These are phyloP conservation scores for Stemphylium lycopersici DNA, from an alignment of 2,329 filamentous ascomycete genomes.

Conservation along the genomic window DNA sequence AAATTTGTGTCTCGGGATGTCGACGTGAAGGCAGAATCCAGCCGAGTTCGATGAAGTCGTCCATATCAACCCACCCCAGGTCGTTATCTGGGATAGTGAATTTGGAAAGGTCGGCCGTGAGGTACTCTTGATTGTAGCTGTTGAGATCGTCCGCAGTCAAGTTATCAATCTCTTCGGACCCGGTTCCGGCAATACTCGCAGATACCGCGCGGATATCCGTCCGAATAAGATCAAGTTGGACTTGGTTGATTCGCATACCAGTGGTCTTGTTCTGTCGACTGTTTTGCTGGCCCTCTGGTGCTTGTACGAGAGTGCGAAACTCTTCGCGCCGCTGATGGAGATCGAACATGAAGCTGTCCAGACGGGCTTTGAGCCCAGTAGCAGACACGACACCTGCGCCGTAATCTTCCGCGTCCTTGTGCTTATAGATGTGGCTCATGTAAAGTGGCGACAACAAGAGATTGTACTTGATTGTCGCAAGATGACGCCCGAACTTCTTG, in stretches of 20 bases:
- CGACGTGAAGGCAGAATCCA: constrained; percentile 91
- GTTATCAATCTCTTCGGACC: constrained; percentile 73
- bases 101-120: constrained; percentile 70
- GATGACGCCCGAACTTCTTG: constrained; percentile 96
- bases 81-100: constrained; percentile 97
- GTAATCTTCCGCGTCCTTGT: constrained; percentile 92
- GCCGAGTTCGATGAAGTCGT: constrained; percentile 97
- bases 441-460: constrained; percentile 90
- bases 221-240: constrained; percentile 87
- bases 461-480: constrained; percentile 99
- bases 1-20: constrained; percentile 90
- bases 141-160: constrained; percentile 68
- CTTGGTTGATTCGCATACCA: constrained; percentile 94
- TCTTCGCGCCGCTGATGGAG: constrained; percentile 93
- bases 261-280: constrained; percentile 82
- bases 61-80: constrained; percentile 98
- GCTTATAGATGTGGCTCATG: constrained; percentile 96
- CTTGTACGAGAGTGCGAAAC: constrained; percentile 81
- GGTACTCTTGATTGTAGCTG: constrained; percentile 59
- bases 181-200: constrained; percentile 83
- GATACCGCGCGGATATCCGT: constrained; percentile 94
- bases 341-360: constrained; percentile 97
- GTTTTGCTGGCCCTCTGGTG: constrained; percentile 58
- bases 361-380: constrained; percentile 92
- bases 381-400: constrained; percentile 80